Conservation (phyloP, 495 filamentous ascomycete genomes). For the Aspergillus incahuasiensis region DNA sequence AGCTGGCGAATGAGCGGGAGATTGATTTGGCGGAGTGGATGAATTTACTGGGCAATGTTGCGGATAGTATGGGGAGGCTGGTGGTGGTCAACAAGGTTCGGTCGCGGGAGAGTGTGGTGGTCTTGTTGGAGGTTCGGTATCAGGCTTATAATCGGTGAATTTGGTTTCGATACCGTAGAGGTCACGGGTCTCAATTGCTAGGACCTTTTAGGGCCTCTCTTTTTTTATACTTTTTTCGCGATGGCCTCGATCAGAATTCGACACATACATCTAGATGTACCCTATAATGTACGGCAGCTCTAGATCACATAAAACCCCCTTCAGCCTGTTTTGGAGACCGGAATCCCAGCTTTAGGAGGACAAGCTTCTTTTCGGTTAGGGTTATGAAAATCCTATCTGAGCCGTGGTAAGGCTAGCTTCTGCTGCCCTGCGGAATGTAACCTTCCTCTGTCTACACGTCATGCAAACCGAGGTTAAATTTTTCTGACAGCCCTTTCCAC, state of each 20-base stretch:
- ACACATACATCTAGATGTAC: too few relatives aligned
- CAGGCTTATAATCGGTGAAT: slow-evolving; percentile 16
- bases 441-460: slow-evolving; percentile 1
- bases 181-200: too few relatives aligned
- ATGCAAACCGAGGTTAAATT: not conserved
- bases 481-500: not conserved
- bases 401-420: not conserved
- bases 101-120: slow-evolving; percentile 2
- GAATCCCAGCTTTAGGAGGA: not conserved
- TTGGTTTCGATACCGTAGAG: not conserved
- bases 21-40: slow-evolving; percentile 20
- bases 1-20: slow-evolving; percentile 27
- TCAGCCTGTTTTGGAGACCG: too few relatives aligned
- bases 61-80: slow-evolving; percentile 24
- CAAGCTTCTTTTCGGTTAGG: not conserved
- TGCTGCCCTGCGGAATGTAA: not conserved
- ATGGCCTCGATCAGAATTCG: too few relatives aligned
- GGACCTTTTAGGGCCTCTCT: too few relatives aligned
- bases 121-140: slow-evolving; percentile 25
- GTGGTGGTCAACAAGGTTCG: slow-evolving; percentile 28
- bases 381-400: not conserved
- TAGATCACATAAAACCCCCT: too few relatives aligned
- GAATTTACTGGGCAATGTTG: slow-evolving; percentile 20
- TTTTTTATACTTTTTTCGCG: too few relatives aligned
- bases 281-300: too few relatives aligned